Percentiles rank a stretch among this genome's conserved stretches.
These are phyloP conservation scores for Podaxis mareebaensis DNA, from an alignment of 768 basidiomycete species.

Conservation along the genomic window DNA sequence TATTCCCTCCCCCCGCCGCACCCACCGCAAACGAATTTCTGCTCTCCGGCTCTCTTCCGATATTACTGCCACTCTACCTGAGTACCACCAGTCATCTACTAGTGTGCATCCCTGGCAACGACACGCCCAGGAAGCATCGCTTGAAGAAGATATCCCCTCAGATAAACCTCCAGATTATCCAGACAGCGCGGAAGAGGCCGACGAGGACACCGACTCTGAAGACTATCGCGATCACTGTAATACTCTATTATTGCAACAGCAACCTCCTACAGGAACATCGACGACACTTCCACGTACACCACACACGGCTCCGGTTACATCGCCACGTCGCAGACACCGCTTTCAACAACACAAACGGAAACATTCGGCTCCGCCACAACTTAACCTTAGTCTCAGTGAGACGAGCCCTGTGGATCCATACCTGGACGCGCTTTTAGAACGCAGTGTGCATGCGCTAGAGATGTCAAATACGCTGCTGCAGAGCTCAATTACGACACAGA, in stretches of 20 bases:
- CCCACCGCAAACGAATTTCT: constrained; percentile 60
- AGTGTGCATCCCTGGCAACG: constrained; percentile 13
- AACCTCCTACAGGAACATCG: constrained; percentile 5
- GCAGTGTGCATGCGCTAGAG: constrained; percentile 83
- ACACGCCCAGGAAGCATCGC: constrained; percentile 6
- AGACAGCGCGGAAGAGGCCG: constrained; percentile 75
- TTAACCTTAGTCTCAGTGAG: constrained; percentile 2
- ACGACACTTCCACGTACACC: constrained; percentile 1
- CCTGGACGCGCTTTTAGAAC: constrained; percentile 76
- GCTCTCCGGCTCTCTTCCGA: constrained; percentile 63
- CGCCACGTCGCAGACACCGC: constrained; percentile 7
- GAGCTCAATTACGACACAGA: constrained; percentile 72
- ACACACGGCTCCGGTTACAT: not conserved
- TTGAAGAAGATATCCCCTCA: constrained; percentile 33
- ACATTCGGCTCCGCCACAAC: constrained; percentile 1
- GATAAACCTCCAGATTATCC: constrained; percentile 77
- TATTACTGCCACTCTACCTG: constrained; percentile 63
- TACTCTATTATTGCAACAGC: constrained; percentile 12
- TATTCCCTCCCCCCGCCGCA: constrained; percentile 27
- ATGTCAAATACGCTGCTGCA: constrained; percentile 81
- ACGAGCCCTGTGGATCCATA: constrained; percentile 45
- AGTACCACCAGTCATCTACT: constrained; percentile 43
- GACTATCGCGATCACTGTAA: constrained; percentile 24
- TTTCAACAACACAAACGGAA: constrained; percentile 13
- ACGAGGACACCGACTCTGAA: constrained; percentile 57